Conservation (phyloP, 2,329 filamentous ascomycete genomes). For the Pestalotiopsis sp. region DNA sequence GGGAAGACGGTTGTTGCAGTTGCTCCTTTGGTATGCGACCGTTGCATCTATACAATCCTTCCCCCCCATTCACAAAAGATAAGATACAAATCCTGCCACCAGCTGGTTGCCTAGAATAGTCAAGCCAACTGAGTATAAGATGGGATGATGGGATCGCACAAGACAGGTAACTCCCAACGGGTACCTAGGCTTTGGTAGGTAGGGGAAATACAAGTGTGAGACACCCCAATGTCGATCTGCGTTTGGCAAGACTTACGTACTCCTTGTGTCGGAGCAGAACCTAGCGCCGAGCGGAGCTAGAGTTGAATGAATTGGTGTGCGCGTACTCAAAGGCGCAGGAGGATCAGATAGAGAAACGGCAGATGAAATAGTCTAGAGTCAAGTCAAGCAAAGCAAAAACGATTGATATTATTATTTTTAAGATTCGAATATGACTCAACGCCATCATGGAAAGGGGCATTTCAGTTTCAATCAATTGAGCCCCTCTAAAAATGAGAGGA, state of each 20-base stretch:
- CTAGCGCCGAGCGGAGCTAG: conserved; percentile 1
- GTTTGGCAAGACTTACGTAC: background rate
- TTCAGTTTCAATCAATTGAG: background rate
- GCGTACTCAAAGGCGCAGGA: background rate
- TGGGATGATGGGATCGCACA: background rate
- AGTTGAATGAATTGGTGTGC: background rate
- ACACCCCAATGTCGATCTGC: conserved; percentile 2
- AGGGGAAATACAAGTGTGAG: background rate
- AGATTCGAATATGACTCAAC: background rate
- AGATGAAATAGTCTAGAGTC: background rate
- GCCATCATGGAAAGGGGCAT: background rate
- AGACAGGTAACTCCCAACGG: background rate
- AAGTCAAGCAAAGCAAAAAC: background rate
- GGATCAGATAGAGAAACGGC: background rate
- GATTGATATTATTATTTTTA: background rate
- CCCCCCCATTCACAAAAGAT: background rate
- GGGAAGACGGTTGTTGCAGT: background rate
- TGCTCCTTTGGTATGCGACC: background rate
- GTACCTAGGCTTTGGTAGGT: background rate
- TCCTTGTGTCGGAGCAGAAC: background rate
- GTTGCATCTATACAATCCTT: background rate
- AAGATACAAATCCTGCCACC: no score
- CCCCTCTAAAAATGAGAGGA: background rate
- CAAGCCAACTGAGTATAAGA: background rate
- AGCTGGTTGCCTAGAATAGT: background rate